A percentile compares a stretch with the other conserved stretches of the same genome.
Conservation (phyloP, 2,329 filamentous ascomycete species). For the Neopestalotiopsis rosae region DNA sequence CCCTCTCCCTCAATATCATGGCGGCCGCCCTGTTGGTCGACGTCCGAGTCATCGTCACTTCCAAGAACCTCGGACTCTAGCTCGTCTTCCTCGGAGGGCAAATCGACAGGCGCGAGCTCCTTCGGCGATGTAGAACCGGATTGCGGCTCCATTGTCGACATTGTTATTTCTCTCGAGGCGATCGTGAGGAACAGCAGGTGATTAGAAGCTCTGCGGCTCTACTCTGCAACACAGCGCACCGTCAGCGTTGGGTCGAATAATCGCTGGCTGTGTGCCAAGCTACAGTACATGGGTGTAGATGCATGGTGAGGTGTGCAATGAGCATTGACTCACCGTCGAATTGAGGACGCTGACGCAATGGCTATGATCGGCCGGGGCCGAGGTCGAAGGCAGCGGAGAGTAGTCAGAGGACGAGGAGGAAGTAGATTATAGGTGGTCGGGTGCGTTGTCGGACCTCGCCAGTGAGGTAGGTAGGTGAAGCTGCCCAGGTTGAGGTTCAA, state of each 20-base stretch:
- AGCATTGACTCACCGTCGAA: background rate
- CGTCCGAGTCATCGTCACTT: constrained; percentile 40
- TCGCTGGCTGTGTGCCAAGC: background rate
- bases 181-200: background rate
- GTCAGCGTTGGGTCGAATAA: background rate
- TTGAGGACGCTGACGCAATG: background rate
- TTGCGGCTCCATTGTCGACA: constrained; percentile 28
- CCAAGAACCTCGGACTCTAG: constrained; percentile 34
- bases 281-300: background rate
- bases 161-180: background rate
- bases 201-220: background rate
- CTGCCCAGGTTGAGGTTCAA: background rate
- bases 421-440: constrained; percentile 2
- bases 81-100: constrained; percentile 45
- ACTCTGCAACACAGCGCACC: background rate
- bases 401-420: background rate
- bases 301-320: background rate
- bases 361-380: constrained; percentile 7
- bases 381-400: background rate
- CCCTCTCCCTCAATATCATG: constrained; percentile 18
- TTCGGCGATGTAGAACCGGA: constrained; percentile 42
- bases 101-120: constrained; percentile 33
- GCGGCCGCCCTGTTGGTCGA: constrained; percentile 23
- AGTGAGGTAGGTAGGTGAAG: constrained; percentile 1
- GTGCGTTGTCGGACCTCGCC: background rate